These are phyloP conservation scores for Cotoneaster glaucophyllus DNA, from an alignment of 306 rosid species.

Conservation along the genomic window DNA sequence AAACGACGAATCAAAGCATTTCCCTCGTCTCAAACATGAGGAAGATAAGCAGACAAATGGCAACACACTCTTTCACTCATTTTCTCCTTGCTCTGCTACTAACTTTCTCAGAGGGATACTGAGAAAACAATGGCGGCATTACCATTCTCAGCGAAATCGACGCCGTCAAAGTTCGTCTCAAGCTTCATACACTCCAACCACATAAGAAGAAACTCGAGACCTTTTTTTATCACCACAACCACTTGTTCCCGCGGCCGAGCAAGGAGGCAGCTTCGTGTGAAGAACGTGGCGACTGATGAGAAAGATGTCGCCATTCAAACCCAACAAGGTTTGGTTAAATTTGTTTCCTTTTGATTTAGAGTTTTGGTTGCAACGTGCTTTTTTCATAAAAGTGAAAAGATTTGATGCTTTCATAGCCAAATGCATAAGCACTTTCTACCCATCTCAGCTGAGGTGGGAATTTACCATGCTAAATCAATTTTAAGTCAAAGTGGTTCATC, in stretches of 20 bases:
- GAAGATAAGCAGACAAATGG: conserved; percentile 31
- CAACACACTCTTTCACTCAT: conserved; percentile 26
- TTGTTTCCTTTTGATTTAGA: background rate
- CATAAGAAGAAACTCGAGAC: conserved; percentile 20
- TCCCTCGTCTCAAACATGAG: conserved; percentile 34
- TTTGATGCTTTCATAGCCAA: background rate
- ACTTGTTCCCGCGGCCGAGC: conserved; percentile 16
- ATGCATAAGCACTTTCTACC: background rate
- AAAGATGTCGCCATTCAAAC: conserved; percentile 18
- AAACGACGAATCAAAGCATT: conserved; percentile 12
- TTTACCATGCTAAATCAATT: background rate
- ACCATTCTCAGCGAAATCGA: conserved; percentile 40
- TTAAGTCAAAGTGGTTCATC: background rate
- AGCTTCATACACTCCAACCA: conserved; percentile 25
- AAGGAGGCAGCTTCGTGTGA: conserved; percentile 35
- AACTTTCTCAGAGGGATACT: background rate
- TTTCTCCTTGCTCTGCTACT: background rate
- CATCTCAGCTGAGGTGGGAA: background rate
- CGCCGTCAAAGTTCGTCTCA: conserved; percentile 27
- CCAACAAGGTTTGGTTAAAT: conserved; percentile 26
- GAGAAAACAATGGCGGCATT: conserved; percentile 55
- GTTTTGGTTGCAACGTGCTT: conserved; percentile 10
- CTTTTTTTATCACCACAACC: conserved; percentile 28
- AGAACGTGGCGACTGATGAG: conserved; percentile 38
- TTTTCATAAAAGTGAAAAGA: background rate